Evolutionary conservation across 2,329 filamentous ascomycete species (phyloP), one percentile per base, ranked within the genome.

Genomic region (Plectosphaerella plurivora): DNA sequence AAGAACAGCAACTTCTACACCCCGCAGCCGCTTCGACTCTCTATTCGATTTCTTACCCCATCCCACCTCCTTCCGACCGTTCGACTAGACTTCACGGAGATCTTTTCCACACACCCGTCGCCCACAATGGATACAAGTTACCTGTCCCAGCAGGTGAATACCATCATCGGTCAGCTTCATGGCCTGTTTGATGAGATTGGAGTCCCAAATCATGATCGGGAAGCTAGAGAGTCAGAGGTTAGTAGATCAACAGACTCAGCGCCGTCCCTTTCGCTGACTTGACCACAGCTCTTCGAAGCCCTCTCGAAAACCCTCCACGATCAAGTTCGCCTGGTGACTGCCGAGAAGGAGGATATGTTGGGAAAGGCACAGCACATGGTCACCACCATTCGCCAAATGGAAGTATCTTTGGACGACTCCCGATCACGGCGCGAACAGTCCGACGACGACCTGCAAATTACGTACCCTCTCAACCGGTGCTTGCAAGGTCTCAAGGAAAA

Each of bases 141-240:
- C 71, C 79, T 97, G 67, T 89, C 91, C 62, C 91, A 95, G 70
- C 94, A 97, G 82, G 90, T 99, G 73, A 94, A 91, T 61, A 91
- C 83, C 64, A 97, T 96, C 66, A 91, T 97, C 68, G 84, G 84
- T 70, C 91, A 97, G 73, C 82, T 99, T 55, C 93, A 97, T 72
- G 89, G 88, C 59, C 82, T 97, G 53, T 99, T 97, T 65, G 94
- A 99, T 69, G 93, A 99, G 68, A 99, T 99, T 65, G 94, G 94
- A 54, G 89, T 99, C n/a, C 84, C 93, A 25, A 84, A 77, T 64
- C 91, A 96, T 84, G 94, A 97, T 70, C 88, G 94, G 65, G 91
- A 97, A 67, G 80, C 83, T 48, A 82, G 94, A 63, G 93, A 97
- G 68, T 83, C 89, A 67, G 91, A 97, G 84, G 92, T 95, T 75